Percentiles rank a stretch among this genome's conserved stretches.
Conservation (phyloP, 768 basidiomycete species). For the Heimioporus sp. region DNA sequence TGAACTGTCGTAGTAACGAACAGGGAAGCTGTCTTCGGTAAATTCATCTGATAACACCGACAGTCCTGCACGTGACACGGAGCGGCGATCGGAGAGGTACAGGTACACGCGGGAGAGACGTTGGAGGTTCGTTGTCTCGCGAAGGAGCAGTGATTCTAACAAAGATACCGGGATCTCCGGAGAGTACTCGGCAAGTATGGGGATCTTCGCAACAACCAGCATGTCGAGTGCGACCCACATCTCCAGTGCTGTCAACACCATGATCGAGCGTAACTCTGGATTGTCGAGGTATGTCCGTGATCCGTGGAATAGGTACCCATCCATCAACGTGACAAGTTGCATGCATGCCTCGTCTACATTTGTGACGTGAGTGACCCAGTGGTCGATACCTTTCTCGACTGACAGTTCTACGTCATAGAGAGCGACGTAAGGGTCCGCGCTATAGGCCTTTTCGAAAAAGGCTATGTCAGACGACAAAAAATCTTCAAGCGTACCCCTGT, state of each 20-base stretch:
- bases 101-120: constrained; percentile 25
- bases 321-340: constrained; percentile 17
- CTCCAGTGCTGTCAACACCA: constrained; percentile 36
- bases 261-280: constrained; percentile 38
- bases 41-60: constrained; percentile 33
- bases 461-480: too few relatives aligned
- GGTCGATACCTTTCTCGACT: constrained; percentile 28
- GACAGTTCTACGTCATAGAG: constrained; percentile 38
- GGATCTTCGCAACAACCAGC: constrained; percentile 10
- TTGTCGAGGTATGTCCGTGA: constrained; percentile 8
- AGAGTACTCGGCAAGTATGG: constrained; percentile 26
- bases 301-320: constrained; percentile 14
- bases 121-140: constrained; percentile 23
- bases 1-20: constrained; percentile 32
- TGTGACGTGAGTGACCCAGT: constrained; percentile 26
- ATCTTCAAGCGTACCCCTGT: neutral
- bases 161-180: constrained; percentile 25
- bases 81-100: constrained; percentile 32
- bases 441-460: too few relatives aligned
- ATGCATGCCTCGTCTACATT: neutral
- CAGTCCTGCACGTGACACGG: constrained; percentile 4
- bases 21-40: constrained; percentile 22
- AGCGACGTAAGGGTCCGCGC: neutral
- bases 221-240: constrained; percentile 33
- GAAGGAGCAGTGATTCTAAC: constrained; percentile 22